Evolutionary conservation across 306 rosid species (phyloP).

Genomic region (Pyrus pyrifolia): DNA sequence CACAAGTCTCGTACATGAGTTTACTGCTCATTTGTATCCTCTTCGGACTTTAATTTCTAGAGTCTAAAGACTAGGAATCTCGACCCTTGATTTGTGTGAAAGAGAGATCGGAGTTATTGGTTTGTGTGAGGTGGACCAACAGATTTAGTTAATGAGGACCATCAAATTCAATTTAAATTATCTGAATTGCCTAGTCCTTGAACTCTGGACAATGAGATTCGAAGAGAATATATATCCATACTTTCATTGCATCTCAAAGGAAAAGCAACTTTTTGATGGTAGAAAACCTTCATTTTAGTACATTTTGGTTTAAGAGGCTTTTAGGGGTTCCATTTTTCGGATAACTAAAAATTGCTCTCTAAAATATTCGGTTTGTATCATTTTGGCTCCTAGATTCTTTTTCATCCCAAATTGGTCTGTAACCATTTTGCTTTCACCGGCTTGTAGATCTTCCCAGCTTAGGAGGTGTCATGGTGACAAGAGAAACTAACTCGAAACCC

Average conservation of each 20-base stretch:
- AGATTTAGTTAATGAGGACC: no score
- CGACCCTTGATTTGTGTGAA: no score
- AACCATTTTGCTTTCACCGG: no score
- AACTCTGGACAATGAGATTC: no score
- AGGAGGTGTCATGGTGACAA: not conserved
- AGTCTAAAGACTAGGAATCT: no score
- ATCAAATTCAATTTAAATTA: no score
- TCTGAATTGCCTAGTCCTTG: no score
- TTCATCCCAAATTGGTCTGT: not conserved
- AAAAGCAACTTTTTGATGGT: not conserved
- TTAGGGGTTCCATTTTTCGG: not conserved
- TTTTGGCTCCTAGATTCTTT: no score
- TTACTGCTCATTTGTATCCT: not conserved
- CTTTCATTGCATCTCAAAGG: not conserved
- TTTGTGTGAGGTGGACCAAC: no score
- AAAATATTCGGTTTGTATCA: not conserved
- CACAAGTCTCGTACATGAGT: not conserved
- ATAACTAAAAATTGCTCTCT: no score
- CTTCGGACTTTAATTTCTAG: fast-evolving
- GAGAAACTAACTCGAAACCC: not conserved
- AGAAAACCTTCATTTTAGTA: not conserved
- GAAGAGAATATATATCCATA: not conserved
- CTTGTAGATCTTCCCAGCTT: no score
- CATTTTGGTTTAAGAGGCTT: not conserved
- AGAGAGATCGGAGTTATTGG: no score